Base-by-base conservation (phyloP, 83 land plant species). In the Larix sibirica region DNA sequence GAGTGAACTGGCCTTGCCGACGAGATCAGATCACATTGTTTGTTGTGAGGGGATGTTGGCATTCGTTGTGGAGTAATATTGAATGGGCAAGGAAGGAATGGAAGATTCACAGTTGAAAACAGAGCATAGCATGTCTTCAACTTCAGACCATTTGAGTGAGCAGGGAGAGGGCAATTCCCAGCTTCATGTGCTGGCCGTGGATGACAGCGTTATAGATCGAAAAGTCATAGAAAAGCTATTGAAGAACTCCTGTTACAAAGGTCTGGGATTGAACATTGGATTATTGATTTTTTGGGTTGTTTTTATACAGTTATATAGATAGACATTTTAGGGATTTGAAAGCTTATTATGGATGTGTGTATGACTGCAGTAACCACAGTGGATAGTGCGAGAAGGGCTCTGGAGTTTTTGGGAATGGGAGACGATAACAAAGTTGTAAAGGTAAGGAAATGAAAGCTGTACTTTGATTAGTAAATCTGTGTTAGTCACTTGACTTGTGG, bases 141-240 rank as follows among this genome's bases (percentile, higher is more conserved):
- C 17, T 47, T 74, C 24, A 6, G 24, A 47, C 44, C 56, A 21
- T 3, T 74, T 36, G 10, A 8, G 24, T 18, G 16, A 42, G 10
- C 14, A 40, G 80, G 64, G 80, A 3, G n/a, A 20, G 0, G 26
- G 36, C 21, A 31, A 20, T 33, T 47, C 89, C 3, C 85, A 88
- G 66, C 87, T 83, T 77, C 95, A 93, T 89, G 95, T 94, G n/a
- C 76, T 94, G 17, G 95, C 96, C 7, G 95, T 92, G 64, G 93
- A 92, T 83, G 95, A 92, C 79, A 92, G 90, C 78, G 47, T 82
- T 50, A 81, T 87, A 6, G 95, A 92, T 79, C 90, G 95, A 75
- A 93, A 90, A 81, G 89, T 95, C 60, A 91, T 95, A 59, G 97
- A 95, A 81, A 93, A 85, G 86, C 89, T 95, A 26, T 92, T 95